Conservation (phyloP, 73 alveolate species). For the Symbiodinium pilosum region DNA sequence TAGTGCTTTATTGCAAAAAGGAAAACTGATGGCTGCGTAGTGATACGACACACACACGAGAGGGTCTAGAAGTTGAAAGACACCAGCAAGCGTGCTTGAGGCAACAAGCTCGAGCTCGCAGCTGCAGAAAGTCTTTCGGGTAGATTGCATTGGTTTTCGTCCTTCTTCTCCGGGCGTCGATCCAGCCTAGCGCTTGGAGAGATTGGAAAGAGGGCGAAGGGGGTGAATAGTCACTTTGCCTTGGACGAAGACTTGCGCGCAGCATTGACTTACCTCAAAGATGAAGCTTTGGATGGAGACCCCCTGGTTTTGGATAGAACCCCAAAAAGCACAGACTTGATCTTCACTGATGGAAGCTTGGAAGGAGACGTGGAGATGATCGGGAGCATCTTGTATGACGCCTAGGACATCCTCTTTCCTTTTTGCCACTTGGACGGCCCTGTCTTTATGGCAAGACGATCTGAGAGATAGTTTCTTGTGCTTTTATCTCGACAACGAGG, state of each 20-base stretch:
- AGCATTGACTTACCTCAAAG: background rate
- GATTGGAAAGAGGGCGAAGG: background rate
- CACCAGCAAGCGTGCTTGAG: background rate
- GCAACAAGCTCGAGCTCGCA: background rate
- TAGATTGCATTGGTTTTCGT: background rate
- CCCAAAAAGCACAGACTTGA: background rate
- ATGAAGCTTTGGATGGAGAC: background rate
- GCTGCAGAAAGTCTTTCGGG: background rate
- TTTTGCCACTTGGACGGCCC: too few relatives aligned
- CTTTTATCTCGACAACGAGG: too few relatives aligned
- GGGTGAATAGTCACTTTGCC: background rate
- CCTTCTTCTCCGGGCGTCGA: background rate
- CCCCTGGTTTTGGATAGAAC: background rate
- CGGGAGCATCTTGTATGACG: background rate
- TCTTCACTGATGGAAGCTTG: background rate
- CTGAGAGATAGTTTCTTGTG: too few relatives aligned
- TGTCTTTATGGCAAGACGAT: too few relatives aligned
- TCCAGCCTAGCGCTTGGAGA: background rate
- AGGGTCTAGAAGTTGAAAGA: background rate
- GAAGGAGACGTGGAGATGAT: background rate
- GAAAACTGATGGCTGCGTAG: background rate
- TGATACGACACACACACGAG: background rate
- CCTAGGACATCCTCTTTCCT: background rate
- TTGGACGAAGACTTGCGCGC: background rate
- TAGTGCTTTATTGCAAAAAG: too few relatives aligned